A percentile compares a stretch with the other conserved stretches of the same genome.
These are phyloP conservation scores for Hypoxylon sp. DNA, from an alignment of 2,329 filamentous ascomycete species.

Conservation along the genomic window DNA sequence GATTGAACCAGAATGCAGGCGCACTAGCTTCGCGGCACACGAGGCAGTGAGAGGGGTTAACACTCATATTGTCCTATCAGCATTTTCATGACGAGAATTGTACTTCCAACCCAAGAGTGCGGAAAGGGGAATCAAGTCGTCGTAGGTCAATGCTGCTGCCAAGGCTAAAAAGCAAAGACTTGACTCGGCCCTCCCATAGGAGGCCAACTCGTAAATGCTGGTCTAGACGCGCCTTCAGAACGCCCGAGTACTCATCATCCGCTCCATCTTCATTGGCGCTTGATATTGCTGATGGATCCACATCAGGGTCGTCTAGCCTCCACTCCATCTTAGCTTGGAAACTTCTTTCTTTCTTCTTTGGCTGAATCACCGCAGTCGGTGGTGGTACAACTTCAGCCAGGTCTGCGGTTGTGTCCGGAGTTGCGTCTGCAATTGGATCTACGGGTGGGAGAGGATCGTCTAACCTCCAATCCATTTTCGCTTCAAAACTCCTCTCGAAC, in stretches of 20 bases:
- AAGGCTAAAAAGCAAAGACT: conserved; percentile 92
- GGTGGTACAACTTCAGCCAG: conserved; percentile 30
- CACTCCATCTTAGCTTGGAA: conserved; percentile 70
- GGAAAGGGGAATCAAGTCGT: conserved; percentile 81
- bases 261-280: conserved; percentile 54
- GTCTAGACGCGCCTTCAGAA: conserved; percentile 90
- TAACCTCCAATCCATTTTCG: conserved; percentile 66
- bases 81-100: conserved; percentile 81
- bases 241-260: conserved; percentile 81
- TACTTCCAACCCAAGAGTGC: conserved; percentile 82
- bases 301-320: conserved; percentile 61
- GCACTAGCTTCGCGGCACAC: not conserved
- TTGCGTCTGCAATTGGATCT: not conserved
- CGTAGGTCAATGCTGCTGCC: conserved; percentile 88
- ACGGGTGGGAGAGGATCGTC: conserved; percentile 55
- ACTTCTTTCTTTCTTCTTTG: conserved; percentile 60
- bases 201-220: conserved; percentile 89
- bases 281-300: conserved; percentile 14
- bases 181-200: conserved; percentile 92
- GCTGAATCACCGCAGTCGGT: conserved; percentile 24
- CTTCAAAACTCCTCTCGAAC: conserved; percentile 63
- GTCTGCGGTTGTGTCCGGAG: conserved; percentile 18
- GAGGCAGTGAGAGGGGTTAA: conserved; percentile 4
- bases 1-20: conserved; percentile 6
- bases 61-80: conserved; percentile 8